Conservation (phyloP, 1,284 basidiomycete species). For the Cutaneotrichosporon arboriforme region DNA sequence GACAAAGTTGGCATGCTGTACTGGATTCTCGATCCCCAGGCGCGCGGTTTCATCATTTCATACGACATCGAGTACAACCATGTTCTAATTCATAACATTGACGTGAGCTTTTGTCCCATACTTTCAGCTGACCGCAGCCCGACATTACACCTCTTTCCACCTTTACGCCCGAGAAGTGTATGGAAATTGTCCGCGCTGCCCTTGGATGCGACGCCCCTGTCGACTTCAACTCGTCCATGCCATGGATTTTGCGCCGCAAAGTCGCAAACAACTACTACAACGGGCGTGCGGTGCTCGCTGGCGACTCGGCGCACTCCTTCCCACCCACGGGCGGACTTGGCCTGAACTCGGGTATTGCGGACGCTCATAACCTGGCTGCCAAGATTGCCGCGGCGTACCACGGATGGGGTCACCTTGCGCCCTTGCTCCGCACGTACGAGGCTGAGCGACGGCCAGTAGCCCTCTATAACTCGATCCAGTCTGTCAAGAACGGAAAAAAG, state of each 20-base stretch:
- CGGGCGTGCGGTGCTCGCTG: slow-evolving; percentile 20
- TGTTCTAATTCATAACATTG: slow-evolving; percentile 27
- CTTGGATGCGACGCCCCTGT: slow-evolving; percentile 21
- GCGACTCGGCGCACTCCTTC: slow-evolving; percentile 24
- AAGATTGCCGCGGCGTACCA: slow-evolving; percentile 20
- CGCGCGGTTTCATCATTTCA: slow-evolving; percentile 25
- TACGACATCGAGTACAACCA: slow-evolving; percentile 28
- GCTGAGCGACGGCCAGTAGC: slow-evolving; percentile 27
- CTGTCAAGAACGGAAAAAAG: slow-evolving; percentile 22
- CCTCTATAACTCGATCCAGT: slow-evolving; percentile 21
- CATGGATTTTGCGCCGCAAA: slow-evolving; percentile 25
- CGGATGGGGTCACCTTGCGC: slow-evolving; percentile 11
- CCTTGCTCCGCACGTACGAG: slow-evolving; percentile 18
- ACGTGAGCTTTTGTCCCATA: slow-evolving; percentile 4
- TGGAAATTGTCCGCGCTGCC: slow-evolving; percentile 20
- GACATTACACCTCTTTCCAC: slow-evolving; percentile 15
- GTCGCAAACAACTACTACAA: slow-evolving; percentile 23
- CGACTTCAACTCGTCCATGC: slow-evolving; percentile 22
- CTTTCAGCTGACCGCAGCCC: slow-evolving; percentile 3
- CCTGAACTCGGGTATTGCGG: slow-evolving; percentile 27
- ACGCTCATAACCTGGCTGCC: slow-evolving; percentile 25
- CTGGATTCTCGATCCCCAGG: slow-evolving; percentile 28
- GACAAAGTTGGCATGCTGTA: slow-evolving; percentile 24
- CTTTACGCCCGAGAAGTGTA: slow-evolving; percentile 23
- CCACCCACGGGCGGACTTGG: slow-evolving; percentile 28